Percentiles rank a stretch among this genome's conserved stretches.
Evolutionary conservation across 495 filamentous ascomycete species (phyloP).

Genomic region (Pseudotulostoma volvatum): DNA sequence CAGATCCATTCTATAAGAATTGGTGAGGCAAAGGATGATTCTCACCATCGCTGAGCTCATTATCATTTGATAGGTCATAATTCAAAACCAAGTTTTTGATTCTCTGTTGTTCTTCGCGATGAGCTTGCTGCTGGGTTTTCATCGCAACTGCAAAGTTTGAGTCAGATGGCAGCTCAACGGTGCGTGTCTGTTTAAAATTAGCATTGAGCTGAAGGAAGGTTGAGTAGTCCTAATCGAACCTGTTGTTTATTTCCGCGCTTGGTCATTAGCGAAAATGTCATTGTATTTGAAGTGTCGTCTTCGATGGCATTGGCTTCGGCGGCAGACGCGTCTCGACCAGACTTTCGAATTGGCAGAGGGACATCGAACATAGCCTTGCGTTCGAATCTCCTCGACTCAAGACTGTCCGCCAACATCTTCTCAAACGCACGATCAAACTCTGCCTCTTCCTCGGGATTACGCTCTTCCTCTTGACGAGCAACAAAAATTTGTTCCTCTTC

Average conservation of each 20-base stretch:
- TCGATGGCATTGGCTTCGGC: constrained; percentile 26
- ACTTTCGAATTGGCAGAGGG: constrained; percentile 72
- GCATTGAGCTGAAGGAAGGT: neutral
- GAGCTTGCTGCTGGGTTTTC: constrained; percentile 86
- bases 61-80: constrained; percentile 73
- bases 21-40: constrained; percentile 15
- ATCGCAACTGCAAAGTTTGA: constrained; percentile 90
- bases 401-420: constrained; percentile 95
- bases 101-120: constrained; percentile 88
- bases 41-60: constrained; percentile 52
- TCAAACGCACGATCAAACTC: constrained; percentile 97
- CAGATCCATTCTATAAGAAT: too few species aligned
- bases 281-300: constrained; percentile 37
- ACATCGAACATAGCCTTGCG: constrained; percentile 89
- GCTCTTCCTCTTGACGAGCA: constrained; percentile 71
- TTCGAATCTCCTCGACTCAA: constrained; percentile 87
- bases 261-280: constrained; percentile 92
- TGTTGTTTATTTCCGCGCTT: constrained; percentile 94
- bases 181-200: constrained; percentile 50
- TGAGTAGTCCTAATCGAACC: constrained; percentile 29
- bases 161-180: constrained; percentile 85
- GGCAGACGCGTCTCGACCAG: constrained; percentile 39
- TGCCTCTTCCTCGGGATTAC: constrained; percentile 86
- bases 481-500: constrained; percentile 80
- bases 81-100: constrained; percentile 97